These are phyloP conservation scores for Sistotremastrum niveocremeum DNA, from an alignment of 768 basidiomycete species.

Conservation along the genomic window DNA sequence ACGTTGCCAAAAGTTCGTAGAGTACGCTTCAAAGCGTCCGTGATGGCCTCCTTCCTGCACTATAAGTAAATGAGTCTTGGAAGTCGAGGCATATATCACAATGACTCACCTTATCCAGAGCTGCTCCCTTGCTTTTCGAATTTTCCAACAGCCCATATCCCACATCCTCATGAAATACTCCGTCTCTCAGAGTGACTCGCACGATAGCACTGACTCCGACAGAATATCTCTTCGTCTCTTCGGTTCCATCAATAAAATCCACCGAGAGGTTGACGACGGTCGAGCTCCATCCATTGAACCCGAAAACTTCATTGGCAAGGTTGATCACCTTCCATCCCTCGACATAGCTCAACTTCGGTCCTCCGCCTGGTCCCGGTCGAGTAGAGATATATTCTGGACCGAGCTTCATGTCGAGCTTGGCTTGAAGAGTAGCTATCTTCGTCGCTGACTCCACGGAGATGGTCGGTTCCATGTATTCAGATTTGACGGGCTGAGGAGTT, in stretches of 20 bases:
- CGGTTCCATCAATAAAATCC: conserved; percentile 65
- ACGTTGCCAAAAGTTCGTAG: conserved; percentile 89
- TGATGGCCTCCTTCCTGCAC: conserved; percentile 98
- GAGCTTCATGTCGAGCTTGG: conserved; percentile 72
- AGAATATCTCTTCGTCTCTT: conserved; percentile 49
- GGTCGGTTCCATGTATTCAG: no score
- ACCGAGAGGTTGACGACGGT: conserved; percentile 60
- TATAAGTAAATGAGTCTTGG: conserved; percentile 18
- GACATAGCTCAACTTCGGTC: conserved; percentile 80
- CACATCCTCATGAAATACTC: conserved; percentile 84
- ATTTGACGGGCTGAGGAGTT: no score
- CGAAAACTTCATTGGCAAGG: conserved; percentile 95
- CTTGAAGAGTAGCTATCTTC: conserved; percentile 62
- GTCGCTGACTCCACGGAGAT: conserved; percentile 50
- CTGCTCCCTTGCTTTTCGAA: conserved; percentile 67
- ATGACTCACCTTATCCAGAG: conserved; percentile 74
- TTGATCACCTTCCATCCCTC: conserved; percentile 99
- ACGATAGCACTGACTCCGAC: conserved; percentile 79
- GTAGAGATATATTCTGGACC: conserved; percentile 91
- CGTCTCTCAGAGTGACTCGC: conserved; percentile 77
- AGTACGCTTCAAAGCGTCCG: conserved; percentile 85
- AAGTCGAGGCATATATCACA: neutral
- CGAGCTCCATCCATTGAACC: conserved; percentile 93
- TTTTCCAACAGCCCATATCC: conserved; percentile 88
- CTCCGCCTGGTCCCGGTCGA: conserved; percentile 77